Conservation (phyloP, 495 filamentous ascomycete genomes). For the Friedmanniomyces endolithicus region DNA sequence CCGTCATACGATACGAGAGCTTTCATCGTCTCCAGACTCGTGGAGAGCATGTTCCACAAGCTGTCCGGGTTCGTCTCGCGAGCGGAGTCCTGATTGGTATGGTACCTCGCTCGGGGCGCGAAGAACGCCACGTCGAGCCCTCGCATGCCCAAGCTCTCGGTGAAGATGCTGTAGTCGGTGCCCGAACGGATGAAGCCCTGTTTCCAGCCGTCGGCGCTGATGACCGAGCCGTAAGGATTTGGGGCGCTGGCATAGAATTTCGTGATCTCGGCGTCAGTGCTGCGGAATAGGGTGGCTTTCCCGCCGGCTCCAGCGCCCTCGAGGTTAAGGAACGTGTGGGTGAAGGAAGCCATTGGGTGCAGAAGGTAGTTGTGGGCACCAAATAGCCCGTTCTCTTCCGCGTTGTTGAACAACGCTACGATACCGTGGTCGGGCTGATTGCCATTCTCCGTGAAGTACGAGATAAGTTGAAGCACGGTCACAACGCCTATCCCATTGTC, state of each 20-base stretch:
- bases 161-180: constrained; percentile 81
- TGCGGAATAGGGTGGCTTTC: constrained; percentile 72
- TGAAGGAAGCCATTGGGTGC: constrained; percentile 62
- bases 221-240: constrained; percentile 71
- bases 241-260: constrained; percentile 55
- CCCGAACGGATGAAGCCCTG: constrained; percentile 63
- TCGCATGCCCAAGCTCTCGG: constrained; percentile 65
- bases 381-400: constrained; percentile 87
- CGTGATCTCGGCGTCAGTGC: constrained; percentile 78
- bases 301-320: constrained; percentile 93
- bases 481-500: constrained; percentile 88
- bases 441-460: constrained; percentile 68
- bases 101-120: constrained; percentile 73
- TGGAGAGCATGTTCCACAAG: constrained; percentile 89
- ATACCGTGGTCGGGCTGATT: constrained; percentile 68
- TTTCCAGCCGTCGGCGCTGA: constrained; percentile 73
- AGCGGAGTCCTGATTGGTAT: constrained; percentile 80
- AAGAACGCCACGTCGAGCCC: constrained; percentile 89
- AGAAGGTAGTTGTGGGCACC: constrained; percentile 77
- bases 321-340: constrained; percentile 81
- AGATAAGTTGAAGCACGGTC: constrained; percentile 73
- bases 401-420: constrained; percentile 84
- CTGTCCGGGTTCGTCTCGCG: constrained; percentile 51
- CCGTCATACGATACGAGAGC: constrained; percentile 58
- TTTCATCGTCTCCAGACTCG: constrained; percentile 58